Percentiles rank a stretch among this genome's conserved stretches.
Evolutionary conservation across 352 stramenopile species (phyloP).

Genomic region (Pythium utonaiense): DNA sequence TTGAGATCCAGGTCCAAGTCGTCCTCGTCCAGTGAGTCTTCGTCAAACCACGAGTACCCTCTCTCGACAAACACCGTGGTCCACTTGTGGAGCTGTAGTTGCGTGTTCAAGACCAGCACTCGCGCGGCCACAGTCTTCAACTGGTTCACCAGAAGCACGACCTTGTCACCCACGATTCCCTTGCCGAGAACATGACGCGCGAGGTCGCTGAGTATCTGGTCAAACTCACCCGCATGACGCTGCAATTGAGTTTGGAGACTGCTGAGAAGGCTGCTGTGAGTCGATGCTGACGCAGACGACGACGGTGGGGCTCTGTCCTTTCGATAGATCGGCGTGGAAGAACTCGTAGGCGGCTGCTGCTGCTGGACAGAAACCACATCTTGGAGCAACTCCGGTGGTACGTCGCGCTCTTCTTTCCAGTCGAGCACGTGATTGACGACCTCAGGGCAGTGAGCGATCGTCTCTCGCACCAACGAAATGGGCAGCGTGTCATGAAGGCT

Average conservation of each 20-base stretch:
- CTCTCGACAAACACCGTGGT: slow-evolving; percentile 60
- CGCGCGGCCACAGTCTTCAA: slow-evolving; percentile 48
- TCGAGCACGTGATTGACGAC: slow-evolving; percentile 74
- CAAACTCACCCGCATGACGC: slow-evolving; percentile 11
- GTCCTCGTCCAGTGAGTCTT: slow-evolving; percentile 29
- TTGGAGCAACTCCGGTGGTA: slow-evolving; percentile 42
- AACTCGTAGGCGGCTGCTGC: not conserved
- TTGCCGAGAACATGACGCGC: slow-evolving; percentile 5
- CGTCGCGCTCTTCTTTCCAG: slow-evolving; percentile 67
- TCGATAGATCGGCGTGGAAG: not conserved
- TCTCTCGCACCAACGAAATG: slow-evolving; percentile 72
- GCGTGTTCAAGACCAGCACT: slow-evolving; percentile 53
- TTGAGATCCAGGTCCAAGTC: slow-evolving; percentile 11
- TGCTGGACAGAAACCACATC: slow-evolving; percentile 19
- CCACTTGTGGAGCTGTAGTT: slow-evolving; percentile 79
- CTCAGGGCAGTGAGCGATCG: slow-evolving; percentile 72
- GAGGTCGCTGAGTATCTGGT: slow-evolving; percentile 13
- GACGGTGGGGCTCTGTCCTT: slow-evolving; percentile 8
- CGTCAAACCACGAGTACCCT: slow-evolving; percentile 62
- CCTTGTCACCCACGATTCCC: slow-evolving; percentile 11
- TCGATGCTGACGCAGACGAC: not conserved
- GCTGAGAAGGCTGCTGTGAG: slow-evolving; percentile 2
- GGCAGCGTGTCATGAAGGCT: slow-evolving; percentile 70
- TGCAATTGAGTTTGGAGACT: slow-evolving; percentile 11
- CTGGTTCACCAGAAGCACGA: slow-evolving; percentile 43